Percentiles rank a stretch among this genome's conserved stretches.
These are phyloP conservation scores for Citrus unshiu DNA, from an alignment of 345 rosid species.

Conservation along the genomic window DNA sequence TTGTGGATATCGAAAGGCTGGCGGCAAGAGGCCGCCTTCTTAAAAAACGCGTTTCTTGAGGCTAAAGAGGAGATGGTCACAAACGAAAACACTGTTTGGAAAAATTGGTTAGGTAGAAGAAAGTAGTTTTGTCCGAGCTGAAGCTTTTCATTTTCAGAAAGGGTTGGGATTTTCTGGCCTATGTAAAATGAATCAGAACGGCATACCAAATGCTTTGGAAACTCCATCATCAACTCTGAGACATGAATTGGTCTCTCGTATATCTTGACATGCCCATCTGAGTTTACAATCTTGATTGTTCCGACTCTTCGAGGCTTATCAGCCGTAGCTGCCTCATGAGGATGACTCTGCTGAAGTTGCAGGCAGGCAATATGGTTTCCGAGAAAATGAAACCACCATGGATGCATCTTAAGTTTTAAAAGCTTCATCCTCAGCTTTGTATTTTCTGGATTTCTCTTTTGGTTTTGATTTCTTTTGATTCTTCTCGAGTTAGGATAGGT, in stretches of 20 bases:
- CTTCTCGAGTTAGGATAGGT: no score
- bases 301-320: neutral
- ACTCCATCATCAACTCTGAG: slow-evolving; percentile 54
- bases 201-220: slow-evolving; percentile 78
- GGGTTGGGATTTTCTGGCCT: slow-evolving; percentile 71
- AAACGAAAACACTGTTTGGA: slow-evolving; percentile 62
- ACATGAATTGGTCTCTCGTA: slow-evolving; percentile 55
- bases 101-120: slow-evolving; percentile 71
- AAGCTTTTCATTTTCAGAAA: slow-evolving; percentile 62
- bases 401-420: slow-evolving; percentile 5
- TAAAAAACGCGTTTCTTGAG: slow-evolving; percentile 21
- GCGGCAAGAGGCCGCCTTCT: slow-evolving; percentile 28
- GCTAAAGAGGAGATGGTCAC: slow-evolving; percentile 57
- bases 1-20: slow-evolving; percentile 65
- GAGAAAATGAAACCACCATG: slow-evolving; percentile 24
- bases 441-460: neutral
- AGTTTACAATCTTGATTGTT: slow-evolving; percentile 55
- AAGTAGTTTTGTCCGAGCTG: slow-evolving; percentile 74
- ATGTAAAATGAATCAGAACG: slow-evolving; percentile 74
- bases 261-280: slow-evolving; percentile 59
- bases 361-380: slow-evolving; percentile 33
- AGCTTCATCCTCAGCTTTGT: slow-evolving; percentile 6
- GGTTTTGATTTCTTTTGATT: neutral
- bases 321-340: no score
- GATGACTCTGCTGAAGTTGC: slow-evolving; percentile 15